Evolutionary conservation across 2,329 filamentous ascomycete species (phyloP).

Genomic region (Helminthosporium solani): DNA sequence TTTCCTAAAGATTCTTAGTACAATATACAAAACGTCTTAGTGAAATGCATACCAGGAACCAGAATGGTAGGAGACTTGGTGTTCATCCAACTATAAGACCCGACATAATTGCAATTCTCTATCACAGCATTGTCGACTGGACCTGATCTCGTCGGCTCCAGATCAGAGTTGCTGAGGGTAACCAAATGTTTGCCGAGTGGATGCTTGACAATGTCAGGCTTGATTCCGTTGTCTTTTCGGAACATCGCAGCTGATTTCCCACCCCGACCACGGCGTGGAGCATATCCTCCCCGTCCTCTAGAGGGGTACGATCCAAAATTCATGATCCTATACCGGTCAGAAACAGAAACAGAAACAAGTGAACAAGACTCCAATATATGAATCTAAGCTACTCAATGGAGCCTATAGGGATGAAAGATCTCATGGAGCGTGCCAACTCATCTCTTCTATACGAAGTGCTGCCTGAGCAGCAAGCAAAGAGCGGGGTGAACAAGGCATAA

Average conservation of each 20-base stretch:
- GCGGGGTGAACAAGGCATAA: constrained; percentile 8
- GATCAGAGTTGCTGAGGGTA: constrained; percentile 16
- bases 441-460: constrained; percentile 8
- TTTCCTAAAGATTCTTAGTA: constrained; percentile 42
- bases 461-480: constrained; percentile 28
- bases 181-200: constrained; percentile 34
- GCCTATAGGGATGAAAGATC: neutral
- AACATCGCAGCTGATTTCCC: constrained; percentile 14
- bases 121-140: constrained; percentile 30
- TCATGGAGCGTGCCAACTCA: neutral
- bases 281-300: constrained; percentile 22
- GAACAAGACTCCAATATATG: neutral
- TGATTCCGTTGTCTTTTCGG: constrained; percentile 12
- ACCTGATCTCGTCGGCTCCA: constrained; percentile 1
- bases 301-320: constrained; percentile 7
- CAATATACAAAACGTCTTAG: neutral
- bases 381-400: neutral
- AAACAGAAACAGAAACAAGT: neutral
- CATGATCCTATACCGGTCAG: constrained; percentile 3
- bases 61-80: constrained; percentile 41
- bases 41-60: constrained; percentile 24
- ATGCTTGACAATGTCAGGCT: constrained; percentile 26
- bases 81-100: constrained; percentile 56
- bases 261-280: constrained; percentile 24
- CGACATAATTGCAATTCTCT: constrained; percentile 45